Evolutionary conservation across 192 early-diverging fungal species (phyloP), one percentile per base, ranked within the genome.

Genomic region (Kappamyces sp.): DNA sequence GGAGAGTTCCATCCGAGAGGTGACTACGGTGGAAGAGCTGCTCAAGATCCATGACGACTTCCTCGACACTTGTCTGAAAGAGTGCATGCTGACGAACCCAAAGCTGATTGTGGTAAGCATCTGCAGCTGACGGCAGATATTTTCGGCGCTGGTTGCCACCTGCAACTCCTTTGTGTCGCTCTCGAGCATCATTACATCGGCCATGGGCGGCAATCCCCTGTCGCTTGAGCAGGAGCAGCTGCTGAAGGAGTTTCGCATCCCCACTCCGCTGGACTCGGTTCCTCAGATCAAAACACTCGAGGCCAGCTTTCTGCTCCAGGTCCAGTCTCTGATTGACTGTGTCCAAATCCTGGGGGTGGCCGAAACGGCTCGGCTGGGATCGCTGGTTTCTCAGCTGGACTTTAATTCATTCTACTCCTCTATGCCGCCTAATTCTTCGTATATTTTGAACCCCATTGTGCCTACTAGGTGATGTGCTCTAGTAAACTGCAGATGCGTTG

Each of bases 21-120:
- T 79, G 3, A 74, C 75, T 9, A 98, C 96, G 0, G 90, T 97
- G 34, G 92, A 97, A 58, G 86, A 94, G 34, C 77, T 99, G 40
- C 66, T 89, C 10, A 71, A 83, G 61, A 73, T 80, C 37, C 94
- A 96, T 66, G 76, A 80, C 3, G 86, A 89, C 43, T 93, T 93
- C 49, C 65, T 96, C 49, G 91, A 93, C 59, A 77, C 82, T 3
- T 94, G 89, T 51, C 77, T 97, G 39, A 91, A 89, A 66, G 88
- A 96, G 65, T 93, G 88, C 62, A 90, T 94, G 78, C 63, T 97
- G 31, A 92, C 87, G 5, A 87, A 88, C 44, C 68, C 77, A 9
- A 91, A 88, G 54, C 74, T 97, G 36, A 74, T 96, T 58, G 80
- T 88, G 75, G 88, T 90, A 80, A 72, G 59, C 40, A 44, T 64